A percentile compares a stretch with the other conserved stretches of the same genome.
phyloP scores from a whole-genome alignment of 768 basidiomycete genomes.

The Termitomyces sp. region DNA sequence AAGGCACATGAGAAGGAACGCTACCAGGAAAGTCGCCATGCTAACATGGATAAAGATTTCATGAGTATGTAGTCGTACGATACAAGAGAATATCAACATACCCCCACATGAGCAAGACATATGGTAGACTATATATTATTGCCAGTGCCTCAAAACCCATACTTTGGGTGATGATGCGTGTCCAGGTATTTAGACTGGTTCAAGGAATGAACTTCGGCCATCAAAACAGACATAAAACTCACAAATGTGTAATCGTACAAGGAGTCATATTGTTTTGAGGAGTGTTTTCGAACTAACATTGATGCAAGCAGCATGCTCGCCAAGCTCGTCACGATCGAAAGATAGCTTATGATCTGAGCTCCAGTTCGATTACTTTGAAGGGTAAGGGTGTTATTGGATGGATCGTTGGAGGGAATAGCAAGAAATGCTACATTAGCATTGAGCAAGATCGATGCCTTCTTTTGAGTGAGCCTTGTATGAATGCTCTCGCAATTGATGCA shows the following conservation, averaged over 20 bases:
- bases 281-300: conserved; percentile 39
- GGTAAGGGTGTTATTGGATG: conserved; percentile 25
- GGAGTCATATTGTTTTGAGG: background rate
- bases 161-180: background rate
- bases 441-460: conserved; percentile 46
- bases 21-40: conserved; percentile 2
- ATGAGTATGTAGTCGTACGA: background rate
- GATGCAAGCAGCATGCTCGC: conserved; percentile 42
- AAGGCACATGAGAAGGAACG: conserved; percentile 7
- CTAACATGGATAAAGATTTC: background rate
- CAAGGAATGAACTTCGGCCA: too few relatives aligned
- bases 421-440: conserved; percentile 51
- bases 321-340: conserved; percentile 40
- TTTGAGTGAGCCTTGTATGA: conserved; percentile 27
- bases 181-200: too few relatives aligned
- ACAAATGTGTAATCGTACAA: too few relatives aligned
- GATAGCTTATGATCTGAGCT: conserved; percentile 39
- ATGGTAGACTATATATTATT: conserved; percentile 10
- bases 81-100: background rate
- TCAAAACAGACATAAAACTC: background rate
- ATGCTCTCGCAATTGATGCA: background rate
- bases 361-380: conserved; percentile 17
- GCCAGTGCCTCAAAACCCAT: conserved; percentile 7
- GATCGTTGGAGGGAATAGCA: conserved; percentile 39
- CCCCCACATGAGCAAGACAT: conserved; percentile 9